Evolutionary conservation across 2,329 filamentous ascomycete species (phyloP).

Genomic region (Thielaviopsis populi): DNA sequence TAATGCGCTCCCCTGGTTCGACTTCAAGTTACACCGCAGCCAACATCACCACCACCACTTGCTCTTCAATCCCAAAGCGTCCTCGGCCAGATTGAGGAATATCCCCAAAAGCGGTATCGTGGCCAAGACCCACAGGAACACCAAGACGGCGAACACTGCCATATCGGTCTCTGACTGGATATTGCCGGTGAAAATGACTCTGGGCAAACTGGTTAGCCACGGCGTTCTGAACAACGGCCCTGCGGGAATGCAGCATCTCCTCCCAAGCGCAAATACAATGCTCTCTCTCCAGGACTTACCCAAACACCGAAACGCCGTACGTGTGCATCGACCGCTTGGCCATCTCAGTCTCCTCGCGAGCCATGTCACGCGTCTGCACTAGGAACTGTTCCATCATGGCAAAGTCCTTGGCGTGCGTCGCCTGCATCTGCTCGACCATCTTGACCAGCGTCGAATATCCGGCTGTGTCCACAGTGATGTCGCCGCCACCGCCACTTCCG

Average conservation of each 20-base stretch:
- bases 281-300: not conserved
- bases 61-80: not conserved
- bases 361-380: not conserved
- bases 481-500: not conserved
- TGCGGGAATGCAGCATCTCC: not conserved
- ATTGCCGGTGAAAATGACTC: not conserved
- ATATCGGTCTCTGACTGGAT: not conserved
- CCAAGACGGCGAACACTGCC: not conserved
- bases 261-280: no score
- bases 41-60: not conserved
- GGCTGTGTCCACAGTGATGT: not conserved
- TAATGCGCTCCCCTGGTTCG: no score
- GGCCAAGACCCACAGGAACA: not conserved
- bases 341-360: not conserved
- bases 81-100: not conserved
- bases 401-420: not conserved
- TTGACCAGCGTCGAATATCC: not conserved
- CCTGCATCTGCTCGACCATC: not conserved
- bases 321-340: not conserved
- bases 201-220: not conserved
- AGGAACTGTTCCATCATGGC: constrained; percentile 1
- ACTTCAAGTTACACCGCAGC: no score
- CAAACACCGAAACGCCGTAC: not conserved
- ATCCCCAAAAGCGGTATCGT: not conserved
- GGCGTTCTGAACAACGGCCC: not conserved